A percentile compares a stretch with the other conserved stretches of the same genome.
Evolutionary conservation across 2,329 filamentous ascomycete genomes (phyloP).

Genomic region (Graphium sp.): DNA sequence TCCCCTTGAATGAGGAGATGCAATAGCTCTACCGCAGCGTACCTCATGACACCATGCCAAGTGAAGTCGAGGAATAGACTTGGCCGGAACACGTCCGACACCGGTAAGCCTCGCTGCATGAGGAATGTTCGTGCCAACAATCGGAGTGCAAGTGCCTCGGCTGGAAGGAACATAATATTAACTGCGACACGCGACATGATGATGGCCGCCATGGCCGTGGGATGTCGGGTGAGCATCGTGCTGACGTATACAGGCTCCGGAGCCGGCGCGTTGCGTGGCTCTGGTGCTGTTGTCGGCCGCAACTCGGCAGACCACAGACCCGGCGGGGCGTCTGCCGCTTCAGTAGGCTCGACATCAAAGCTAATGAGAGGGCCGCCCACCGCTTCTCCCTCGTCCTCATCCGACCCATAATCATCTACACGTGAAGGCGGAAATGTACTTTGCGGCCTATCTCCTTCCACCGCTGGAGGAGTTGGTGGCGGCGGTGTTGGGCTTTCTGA

Average conservation of each 20-base stretch:
- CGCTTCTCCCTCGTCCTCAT: slow-evolving; percentile 38
- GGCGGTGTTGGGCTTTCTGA: too few species aligned
- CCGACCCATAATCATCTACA: slow-evolving; percentile 35
- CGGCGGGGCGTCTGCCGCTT: slow-evolving; percentile 29
- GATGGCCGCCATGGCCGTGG: slow-evolving; percentile 31
- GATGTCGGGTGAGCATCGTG: slow-evolving; percentile 27
- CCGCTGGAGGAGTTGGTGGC: too few species aligned
- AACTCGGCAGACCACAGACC: slow-evolving; percentile 43
- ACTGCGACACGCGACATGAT: slow-evolving; percentile 25
- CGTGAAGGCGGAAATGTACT: slow-evolving; percentile 30
- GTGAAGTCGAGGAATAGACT: slow-evolving; percentile 17
- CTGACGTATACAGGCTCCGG: slow-evolving; percentile 19
- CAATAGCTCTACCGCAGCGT: slow-evolving; percentile 26
- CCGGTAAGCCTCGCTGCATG: slow-evolving; percentile 15
- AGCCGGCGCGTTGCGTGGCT: slow-evolving; percentile 13
- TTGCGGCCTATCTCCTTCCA: slow-evolving; percentile 20
- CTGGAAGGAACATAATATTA: slow-evolving; percentile 24
- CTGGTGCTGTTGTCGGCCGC: slow-evolving; percentile 25
- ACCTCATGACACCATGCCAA: slow-evolving; percentile 22
- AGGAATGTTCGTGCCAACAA: slow-evolving; percentile 25
- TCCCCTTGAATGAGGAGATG: slow-evolving; percentile 25
- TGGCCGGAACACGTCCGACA: slow-evolving; percentile 1
- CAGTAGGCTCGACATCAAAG: slow-evolving; percentile 42
- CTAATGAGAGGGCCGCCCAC: slow-evolving; percentile 40
- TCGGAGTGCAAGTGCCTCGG: slow-evolving; percentile 28